Conservation (phyloP, 176 grass and related monocot species). For the Tillandsia leiboldiana region DNA sequence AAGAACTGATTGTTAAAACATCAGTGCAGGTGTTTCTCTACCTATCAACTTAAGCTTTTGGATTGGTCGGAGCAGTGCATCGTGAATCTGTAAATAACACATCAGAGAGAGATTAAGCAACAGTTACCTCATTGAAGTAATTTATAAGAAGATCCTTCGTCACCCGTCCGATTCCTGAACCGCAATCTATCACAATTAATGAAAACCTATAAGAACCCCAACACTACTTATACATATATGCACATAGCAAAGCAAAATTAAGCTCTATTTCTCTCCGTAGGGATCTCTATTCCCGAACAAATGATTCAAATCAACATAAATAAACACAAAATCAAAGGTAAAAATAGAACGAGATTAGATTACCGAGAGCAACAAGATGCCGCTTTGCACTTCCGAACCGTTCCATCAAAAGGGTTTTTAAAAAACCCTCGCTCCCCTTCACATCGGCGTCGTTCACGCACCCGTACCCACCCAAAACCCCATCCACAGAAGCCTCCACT, state of each 20-base stretch:
- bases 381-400: slow-evolving; percentile 48
- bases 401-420: slow-evolving; percentile 50
- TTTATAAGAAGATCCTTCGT: slow-evolving; percentile 87
- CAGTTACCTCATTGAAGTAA: slow-evolving; percentile 78
- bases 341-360: slow-evolving; percentile 2
- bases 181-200: slow-evolving; percentile 58
- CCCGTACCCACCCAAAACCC: slow-evolving; percentile 84
- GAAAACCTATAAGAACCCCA: not conserved
- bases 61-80: not conserved
- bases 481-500: slow-evolving; percentile 87
- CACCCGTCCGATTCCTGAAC: slow-evolving; percentile 83
- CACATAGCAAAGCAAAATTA: not conserved
- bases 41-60: too few relatives aligned
- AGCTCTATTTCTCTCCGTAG: not conserved
- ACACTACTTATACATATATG: not conserved
- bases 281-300: not conserved
- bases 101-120: not conserved
- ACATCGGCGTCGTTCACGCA: slow-evolving; percentile 80
- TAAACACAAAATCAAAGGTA: not conserved
- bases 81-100: not conserved
- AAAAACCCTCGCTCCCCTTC: slow-evolving; percentile 84
- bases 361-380: slow-evolving; percentile 74
- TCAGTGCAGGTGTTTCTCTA: too few relatives aligned
- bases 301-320: not conserved
- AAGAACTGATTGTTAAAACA: too few relatives aligned